Base-by-base conservation (phyloP, 2,329 filamentous ascomycete genomes). In the Blastomyces silverae region DNA sequence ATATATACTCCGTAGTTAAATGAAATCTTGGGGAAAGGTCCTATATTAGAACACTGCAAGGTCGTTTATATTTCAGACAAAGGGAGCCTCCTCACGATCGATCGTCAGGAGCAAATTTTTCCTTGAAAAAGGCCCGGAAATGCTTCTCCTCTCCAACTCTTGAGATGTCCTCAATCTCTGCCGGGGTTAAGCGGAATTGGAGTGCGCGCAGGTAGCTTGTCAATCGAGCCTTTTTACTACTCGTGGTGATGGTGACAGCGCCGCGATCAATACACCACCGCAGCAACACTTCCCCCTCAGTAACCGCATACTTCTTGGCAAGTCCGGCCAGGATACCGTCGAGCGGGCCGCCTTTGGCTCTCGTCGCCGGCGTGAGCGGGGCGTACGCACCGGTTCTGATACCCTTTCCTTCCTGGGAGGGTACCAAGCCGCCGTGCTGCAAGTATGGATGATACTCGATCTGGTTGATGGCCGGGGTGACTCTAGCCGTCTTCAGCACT, bases 231-330 rank as follows among this genome's bases (percentile, higher is more conserved):
- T 87, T 85, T 71, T 87, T 87, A 60, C 79, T 76, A 65, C 82
- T 85, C 2, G 85, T 88, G 6, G 85, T 87, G 65, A 88, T 81
- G 0, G 82, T 75, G 20, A 87, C 79, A 64, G 83, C 73, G 31
- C 84, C 84, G 69, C 85, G 84, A 68, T 88, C 85, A 61, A 88
- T 80, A 60, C 80, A 82, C 84, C 85, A 88, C 62, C 85, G 76
- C 64, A 88, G 70, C 61, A 80, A 74, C 63, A 87, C 81, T 73
- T 87, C 84, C 1, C 79, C 81, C 59, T 83, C 80, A 62, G 73
- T 80, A 56, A 87, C 85, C 0, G 79, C 83, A 71, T 88, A 87
- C 73, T 87, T 88, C 71, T 82, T 82, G n/a, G 82, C 79, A 65
- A 87, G 71, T 1, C 71, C 71, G 0, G 78, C 77, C 55, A 86